Evolutionary conservation across 2,329 filamentous ascomycete genomes (phyloP), one percentile per base, ranked within the genome.

Genomic region (Penicillium sp.): DNA sequence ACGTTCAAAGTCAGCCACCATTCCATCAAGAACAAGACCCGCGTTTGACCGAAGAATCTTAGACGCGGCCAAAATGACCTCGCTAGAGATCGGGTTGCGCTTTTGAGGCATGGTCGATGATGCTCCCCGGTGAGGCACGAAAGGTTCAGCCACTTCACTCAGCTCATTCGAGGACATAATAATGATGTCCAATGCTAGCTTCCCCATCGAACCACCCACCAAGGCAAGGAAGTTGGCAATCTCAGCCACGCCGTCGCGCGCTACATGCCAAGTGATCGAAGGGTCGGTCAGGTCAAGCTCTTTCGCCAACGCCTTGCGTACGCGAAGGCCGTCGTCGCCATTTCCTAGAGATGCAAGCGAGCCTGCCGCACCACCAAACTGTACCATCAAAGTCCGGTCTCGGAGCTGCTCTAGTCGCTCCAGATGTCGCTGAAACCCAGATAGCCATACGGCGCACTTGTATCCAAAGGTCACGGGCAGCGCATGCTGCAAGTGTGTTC

Each of bases 61-160:
- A 1, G 81, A 82, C 1, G 80, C 78, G 0, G 82, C 83, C 0
- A 84, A 1, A 82, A 81, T 81, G 8, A 84, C 78, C 58, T 85
- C 82, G 63, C 80, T 82, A 0, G 82, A 84, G 22, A 86, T 84
- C 0, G 82, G 82, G 50, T 86, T 85, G 3, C 82, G 76, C 70
- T 86, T 85, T 65, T 85, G 82, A 2, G 82, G 82, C 82, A 85
- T 85, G 0, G 82, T 84, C 0, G 79, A 82, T 0, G 78, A 82
- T 2, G 81, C 80, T 0, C 82, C 82, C 13, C 82, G 75, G 57
- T 84, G 81, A 1, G 81, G 78, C 0, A 83, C 80, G 52, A 81
- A 84, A 0, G 83, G 83, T 65, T 85, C 83, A 0, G 81, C 78
- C 2, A 84, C 81, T 65, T 84, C 80, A 3, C 75, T 75, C 9